These are phyloP conservation scores for Colletotrichum sp. DNA, from an alignment of 2,329 filamentous ascomycete genomes.

Conservation along the genomic window DNA sequence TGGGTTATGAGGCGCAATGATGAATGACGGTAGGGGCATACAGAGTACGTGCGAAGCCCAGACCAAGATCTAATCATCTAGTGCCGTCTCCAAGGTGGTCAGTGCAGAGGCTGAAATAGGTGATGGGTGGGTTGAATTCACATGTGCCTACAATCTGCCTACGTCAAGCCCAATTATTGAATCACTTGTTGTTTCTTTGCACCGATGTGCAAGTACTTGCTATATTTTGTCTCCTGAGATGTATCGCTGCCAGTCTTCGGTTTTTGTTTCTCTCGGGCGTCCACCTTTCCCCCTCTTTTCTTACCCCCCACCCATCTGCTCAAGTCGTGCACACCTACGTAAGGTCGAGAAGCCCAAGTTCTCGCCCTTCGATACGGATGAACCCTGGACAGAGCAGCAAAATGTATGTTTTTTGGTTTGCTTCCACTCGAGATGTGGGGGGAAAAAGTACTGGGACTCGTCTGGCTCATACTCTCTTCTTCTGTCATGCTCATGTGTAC, in stretches of 20 bases:
- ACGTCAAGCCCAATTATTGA: background rate
- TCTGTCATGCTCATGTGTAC: background rate
- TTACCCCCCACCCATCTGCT: background rate
- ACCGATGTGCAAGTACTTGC: background rate
- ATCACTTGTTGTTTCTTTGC: background rate
- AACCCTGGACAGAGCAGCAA: background rate
- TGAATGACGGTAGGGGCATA: background rate
- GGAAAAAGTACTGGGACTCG: background rate
- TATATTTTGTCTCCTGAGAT: background rate
- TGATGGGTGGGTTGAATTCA: background rate
- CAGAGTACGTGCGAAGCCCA: background rate
- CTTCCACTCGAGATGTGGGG: background rate
- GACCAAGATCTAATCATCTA: background rate
- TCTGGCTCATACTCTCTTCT: background rate
- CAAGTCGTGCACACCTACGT: background rate
- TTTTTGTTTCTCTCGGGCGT: background rate
- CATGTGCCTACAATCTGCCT: background rate
- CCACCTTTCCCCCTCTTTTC: background rate
- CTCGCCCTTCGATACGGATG: background rate
- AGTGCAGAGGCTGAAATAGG: conserved; percentile 2
- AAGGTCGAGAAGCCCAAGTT: background rate
- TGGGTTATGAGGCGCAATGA: background rate
- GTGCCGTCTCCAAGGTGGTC: background rate
- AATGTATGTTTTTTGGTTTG: background rate
- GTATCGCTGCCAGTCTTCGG: background rate